Base-by-base conservation (phyloP, 2,329 filamentous ascomycete genomes). In the Scedosporium aurantiacum region DNA sequence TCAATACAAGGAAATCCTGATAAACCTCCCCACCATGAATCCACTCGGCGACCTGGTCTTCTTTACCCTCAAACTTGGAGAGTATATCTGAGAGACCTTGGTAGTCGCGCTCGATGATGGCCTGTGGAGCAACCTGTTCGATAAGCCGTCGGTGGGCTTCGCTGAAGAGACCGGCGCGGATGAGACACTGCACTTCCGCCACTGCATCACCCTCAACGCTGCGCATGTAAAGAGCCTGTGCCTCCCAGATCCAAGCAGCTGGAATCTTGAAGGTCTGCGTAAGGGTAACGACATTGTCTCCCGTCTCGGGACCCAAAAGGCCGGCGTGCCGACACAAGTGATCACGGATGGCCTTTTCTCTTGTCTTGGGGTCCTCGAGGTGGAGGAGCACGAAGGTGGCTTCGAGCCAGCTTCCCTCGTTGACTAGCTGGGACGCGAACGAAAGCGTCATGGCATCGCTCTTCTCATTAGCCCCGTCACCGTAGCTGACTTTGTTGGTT, bases 131-230 rank as follows among this genome's bases (percentile, higher is more conserved):
- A 32, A 97, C 91, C 65, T 88, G 82, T 64, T 84, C 84, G 63
- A 88, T 83, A 60, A 99, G 87, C 1, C 93, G 90, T 28, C 85
- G 82, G 73, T 97, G 94, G 0, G 94, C 94, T 70, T 94, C 90
- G 32, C 84, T 79, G 73, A 86, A 89, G 50, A 89, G 85, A 45
- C 83, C 82, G 2, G 91, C 93, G 57, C 85, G 84, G 63, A 97
- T 81, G 12, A 99, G 84, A 68, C 87, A 94, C 61, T 87, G 81
- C 8, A 93, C 89, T 72, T 96, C 90, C 4, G 79, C 78, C 55
- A 79, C 81, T 10, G 88, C 80, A 70, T 92, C 85, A 65, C 85
- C 84, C 68, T 82, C 84, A 56, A 86, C 84, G 62, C 86, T 86
- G 64, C 89, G 88, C 74, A 91, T 91, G 72, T 88, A 88, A 14